Evolutionary conservation across 768 basidiomycete genomes (phyloP).

Genomic region (Tulasnella sp.): DNA sequence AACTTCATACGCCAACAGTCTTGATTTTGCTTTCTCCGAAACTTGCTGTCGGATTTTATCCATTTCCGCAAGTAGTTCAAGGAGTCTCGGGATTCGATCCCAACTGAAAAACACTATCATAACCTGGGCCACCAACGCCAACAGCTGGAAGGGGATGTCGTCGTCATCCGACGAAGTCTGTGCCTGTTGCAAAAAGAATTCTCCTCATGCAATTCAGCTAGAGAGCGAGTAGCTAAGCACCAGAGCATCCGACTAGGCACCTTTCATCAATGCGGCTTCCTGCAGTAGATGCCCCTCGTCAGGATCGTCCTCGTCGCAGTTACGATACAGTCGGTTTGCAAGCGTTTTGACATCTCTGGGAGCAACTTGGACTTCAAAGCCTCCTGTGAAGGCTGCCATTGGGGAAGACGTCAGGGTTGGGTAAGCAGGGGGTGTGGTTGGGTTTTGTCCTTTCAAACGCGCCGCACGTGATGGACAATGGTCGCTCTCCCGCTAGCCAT

Average conservation of each 20-base stretch:
- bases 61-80: neutral
- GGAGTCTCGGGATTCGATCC: neutral
- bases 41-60: neutral
- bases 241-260: neutral
- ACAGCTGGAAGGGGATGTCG: neutral
- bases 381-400: neutral
- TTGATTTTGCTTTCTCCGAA: neutral
- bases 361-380: neutral
- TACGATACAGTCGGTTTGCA: neutral
- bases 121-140: neutral
- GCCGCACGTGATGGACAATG: too few species aligned
- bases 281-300: neutral
- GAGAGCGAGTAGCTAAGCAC: too few species aligned
- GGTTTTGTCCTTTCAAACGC: neutral
- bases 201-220: neutral
- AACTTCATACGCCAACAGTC: neutral
- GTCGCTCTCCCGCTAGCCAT: too few species aligned
- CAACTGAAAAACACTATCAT: neutral
- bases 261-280: neutral
- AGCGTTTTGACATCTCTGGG: neutral
- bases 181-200: neutral
- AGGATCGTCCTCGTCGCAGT: neutral
- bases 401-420: neutral
- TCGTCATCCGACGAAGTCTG: neutral
- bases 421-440: neutral